Conservation (phyloP, 139 green algal species). For the Diplosphaera chodatii region DNA sequence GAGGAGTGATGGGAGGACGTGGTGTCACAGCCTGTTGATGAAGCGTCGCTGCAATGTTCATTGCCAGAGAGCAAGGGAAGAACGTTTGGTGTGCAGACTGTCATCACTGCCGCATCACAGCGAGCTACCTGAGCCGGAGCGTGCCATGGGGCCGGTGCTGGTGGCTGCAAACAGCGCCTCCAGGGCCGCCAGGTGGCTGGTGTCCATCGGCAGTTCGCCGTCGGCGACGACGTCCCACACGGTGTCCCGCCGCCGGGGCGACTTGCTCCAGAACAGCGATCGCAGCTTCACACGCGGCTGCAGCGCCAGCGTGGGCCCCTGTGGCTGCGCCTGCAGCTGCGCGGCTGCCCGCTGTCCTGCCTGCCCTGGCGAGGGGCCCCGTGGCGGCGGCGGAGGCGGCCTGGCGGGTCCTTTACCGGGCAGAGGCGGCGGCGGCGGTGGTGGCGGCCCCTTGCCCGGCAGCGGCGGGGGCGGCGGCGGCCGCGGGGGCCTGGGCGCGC, state of each 20-base stretch:
- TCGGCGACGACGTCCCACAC: conserved; percentile 31
- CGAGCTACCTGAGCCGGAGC: background rate
- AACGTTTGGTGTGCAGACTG: too few relatives aligned
- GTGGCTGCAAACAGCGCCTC: conserved; percentile 26
- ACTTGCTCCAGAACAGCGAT: conserved; percentile 46
- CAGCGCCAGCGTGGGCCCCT: background rate
- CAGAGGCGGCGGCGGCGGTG: conserved; percentile 10
- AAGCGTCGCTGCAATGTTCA: too few relatives aligned
- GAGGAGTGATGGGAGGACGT: background rate
- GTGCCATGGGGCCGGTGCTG: conserved; percentile 4
- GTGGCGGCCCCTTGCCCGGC: background rate
- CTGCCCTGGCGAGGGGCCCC: background rate
- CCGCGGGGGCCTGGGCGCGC: background rate
- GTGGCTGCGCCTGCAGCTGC: background rate
- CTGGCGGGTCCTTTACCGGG: background rate
- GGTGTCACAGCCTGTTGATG: background rate
- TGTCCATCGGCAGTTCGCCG: conserved; percentile 6
- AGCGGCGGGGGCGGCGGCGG: conserved; percentile 2
- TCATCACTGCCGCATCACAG: background rate
- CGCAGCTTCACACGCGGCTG: conserved; percentile 34
- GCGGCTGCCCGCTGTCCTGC: background rate
- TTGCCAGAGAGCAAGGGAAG: too few relatives aligned
- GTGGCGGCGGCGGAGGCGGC: conserved; percentile 3
- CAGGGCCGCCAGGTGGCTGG: conserved; percentile 13
- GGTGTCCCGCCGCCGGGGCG: conserved; percentile 11